phyloP scores from a whole-genome alignment of 768 basidiomycete species.

The Suillus occidentalis region DNA sequence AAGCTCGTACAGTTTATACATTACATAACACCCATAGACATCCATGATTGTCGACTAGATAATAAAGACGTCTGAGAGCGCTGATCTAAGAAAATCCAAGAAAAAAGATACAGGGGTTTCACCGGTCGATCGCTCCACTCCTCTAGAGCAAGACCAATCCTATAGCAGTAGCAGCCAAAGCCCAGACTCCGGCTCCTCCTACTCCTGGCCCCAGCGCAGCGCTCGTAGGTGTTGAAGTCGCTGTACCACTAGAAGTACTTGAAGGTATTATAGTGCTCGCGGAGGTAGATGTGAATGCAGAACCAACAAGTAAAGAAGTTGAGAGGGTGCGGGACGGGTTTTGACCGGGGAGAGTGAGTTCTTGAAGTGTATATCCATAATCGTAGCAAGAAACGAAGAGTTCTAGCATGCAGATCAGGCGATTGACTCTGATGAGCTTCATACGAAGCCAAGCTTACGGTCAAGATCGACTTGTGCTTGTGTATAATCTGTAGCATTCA shows the following conservation, averaged over 20 bases:
- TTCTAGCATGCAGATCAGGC: conserved; percentile 10
- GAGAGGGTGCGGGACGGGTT: conserved; percentile 13
- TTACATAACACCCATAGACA: background rate
- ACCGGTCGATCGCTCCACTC: background rate
- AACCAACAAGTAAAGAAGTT: background rate
- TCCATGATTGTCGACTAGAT: background rate
- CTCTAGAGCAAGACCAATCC: background rate
- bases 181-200: background rate
- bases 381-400: conserved; percentile 27
- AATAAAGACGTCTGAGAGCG: too few relatives aligned
- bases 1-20: background rate
- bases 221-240: background rate
- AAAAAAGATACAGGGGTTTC: background rate
- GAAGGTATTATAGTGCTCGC: background rate
- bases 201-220: background rate
- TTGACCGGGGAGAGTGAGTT: conserved; percentile 29
- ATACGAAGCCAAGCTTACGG: conserved; percentile 25
- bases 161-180: background rate
- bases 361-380: conserved; percentile 23
- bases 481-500: conserved; percentile 28
- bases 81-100: background rate
- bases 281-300: background rate
- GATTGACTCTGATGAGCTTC: background rate
- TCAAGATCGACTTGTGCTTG: conserved; percentile 34
- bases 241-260: background rate